Evolutionary conservation across 139 green algal genomes (phyloP), one percentile per base, ranked within the genome.

Genomic region (Micromonas pusilla): DNA sequence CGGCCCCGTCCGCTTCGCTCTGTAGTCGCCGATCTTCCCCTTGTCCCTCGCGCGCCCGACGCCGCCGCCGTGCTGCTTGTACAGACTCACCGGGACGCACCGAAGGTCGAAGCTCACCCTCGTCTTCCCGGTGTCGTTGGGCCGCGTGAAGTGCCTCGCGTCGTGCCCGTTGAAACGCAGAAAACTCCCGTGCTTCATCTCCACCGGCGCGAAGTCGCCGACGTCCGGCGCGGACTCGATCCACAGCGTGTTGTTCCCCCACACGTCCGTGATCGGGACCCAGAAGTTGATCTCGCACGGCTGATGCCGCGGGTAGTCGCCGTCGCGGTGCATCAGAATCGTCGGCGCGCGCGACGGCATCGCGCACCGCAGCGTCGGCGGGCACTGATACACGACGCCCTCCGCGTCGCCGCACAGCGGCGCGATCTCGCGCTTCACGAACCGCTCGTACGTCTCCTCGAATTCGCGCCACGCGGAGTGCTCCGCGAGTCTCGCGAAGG

Each of bases 101-200:
- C 63, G 63, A 33, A 70, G 19, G 63, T 70, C 63, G 63, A 70
- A 70, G 26, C 26, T 37, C 63, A 70, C 63, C 63, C 63, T 6
- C 5, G 26, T 37, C 26, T 6, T 16, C 6, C 26, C 26, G 9
- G 63, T 70, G 63, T 70, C 63, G 63, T 70, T 70, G 9, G 26
- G 26, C 63, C 19, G 9, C 9, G 63, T 70, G 13, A 70, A 16
- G 63, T 70, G 63, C 26, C 63, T 32, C 9, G 9, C 9, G 26
- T 33, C 6, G 63, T 70, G 26, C 26, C 63, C 63, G 63, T 70
- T 16, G 63, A 70, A 70, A 6, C 9, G 9, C 26, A 33, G 63
- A 16, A 33, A 32, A 9, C 19, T 21, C 5, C 63, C 28, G 26
- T 5, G 26, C 6, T 70, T 16, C 26, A 32, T 37, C 13, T 70